A percentile compares a stretch with the other conserved stretches of the same genome.
These are phyloP conservation scores for Colletotrichum magnum DNA, from an alignment of 2,329 filamentous ascomycete species.

Conservation along the genomic window DNA sequence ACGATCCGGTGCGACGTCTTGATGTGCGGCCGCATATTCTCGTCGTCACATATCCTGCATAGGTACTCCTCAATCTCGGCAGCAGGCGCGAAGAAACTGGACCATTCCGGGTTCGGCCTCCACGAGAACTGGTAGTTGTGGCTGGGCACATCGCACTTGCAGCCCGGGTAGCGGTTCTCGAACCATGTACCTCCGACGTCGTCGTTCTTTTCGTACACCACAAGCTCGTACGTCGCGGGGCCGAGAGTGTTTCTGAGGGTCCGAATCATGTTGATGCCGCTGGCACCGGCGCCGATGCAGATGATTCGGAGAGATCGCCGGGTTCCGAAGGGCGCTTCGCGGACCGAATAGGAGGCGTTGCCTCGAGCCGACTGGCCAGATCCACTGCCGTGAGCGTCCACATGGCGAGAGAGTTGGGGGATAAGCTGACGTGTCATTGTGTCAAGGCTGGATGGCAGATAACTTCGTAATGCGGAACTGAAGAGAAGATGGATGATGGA, in stretches of 20 bases:
- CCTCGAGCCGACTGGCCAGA: conserved; percentile 23
- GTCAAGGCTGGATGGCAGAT: not conserved
- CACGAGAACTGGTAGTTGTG: conserved; percentile 76
- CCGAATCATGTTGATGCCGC: conserved; percentile 50
- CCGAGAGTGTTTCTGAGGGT: conserved; percentile 59
- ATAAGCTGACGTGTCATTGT: conserved; percentile 39
- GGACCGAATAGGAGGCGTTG: conserved; percentile 31
- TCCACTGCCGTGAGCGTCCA: conserved; percentile 33
- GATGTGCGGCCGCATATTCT: conserved; percentile 59
- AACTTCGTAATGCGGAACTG: not conserved
- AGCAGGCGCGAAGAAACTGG: conserved; percentile 68
- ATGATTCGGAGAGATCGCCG: conserved; percentile 39
- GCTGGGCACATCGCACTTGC: conserved; percentile 68
- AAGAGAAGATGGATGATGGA: conserved; percentile 16
- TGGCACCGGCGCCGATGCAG: conserved; percentile 40
- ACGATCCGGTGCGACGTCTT: conserved; percentile 59
- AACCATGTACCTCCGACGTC: conserved; percentile 71
- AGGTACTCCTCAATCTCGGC: conserved; percentile 71
- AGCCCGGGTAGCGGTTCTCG: conserved; percentile 72
- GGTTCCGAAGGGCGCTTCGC: conserved; percentile 37
- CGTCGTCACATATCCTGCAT: conserved; percentile 61
- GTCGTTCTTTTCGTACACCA: conserved; percentile 70
- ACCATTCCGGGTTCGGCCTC: conserved; percentile 72
- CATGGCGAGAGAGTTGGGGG: conserved; percentile 40
- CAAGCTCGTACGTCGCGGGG: conserved; percentile 56